phyloP scores from a whole-genome alignment of 2,329 filamentous ascomycete genomes.

The Macroventuria anomochaeta region DNA sequence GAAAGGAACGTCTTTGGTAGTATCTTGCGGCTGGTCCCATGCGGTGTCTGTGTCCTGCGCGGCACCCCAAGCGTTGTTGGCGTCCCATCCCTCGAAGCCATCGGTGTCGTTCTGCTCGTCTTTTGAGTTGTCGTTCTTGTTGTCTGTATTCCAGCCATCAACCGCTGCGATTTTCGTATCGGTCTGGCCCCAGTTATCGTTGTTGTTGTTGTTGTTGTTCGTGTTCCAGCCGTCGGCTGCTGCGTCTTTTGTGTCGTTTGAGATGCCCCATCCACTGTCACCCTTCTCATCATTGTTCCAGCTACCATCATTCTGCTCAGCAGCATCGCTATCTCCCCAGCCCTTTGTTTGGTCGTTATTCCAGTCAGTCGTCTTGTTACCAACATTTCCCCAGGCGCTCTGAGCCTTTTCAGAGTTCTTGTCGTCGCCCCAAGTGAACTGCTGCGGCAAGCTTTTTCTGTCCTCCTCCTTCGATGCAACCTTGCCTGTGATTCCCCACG shows the following conservation, averaged over 20 bases:
- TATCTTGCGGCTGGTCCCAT: not conserved
- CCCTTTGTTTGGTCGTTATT: not conserved
- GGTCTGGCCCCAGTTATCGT: too few relatives aligned
- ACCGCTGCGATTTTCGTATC: not conserved
- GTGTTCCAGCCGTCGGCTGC: too few relatives aligned
- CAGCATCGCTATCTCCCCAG: not conserved
- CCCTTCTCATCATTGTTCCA: not conserved
- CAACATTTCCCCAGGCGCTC: not conserved
- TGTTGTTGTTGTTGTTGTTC: too few relatives aligned
- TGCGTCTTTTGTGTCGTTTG: not conserved
- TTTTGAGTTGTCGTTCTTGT: not conserved
- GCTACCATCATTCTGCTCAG: not conserved
- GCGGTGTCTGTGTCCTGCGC: not conserved
- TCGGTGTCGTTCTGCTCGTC: not conserved
- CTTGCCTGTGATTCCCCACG: constrained; percentile 11
- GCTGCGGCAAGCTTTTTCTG: not conserved
- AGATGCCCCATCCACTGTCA: not conserved
- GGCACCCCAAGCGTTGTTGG: not conserved
- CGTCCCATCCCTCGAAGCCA: not conserved
- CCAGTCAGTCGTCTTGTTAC: not conserved
- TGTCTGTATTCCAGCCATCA: not conserved
- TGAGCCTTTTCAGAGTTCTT: not conserved
- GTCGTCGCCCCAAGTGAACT: not conserved
- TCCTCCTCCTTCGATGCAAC: not conserved
- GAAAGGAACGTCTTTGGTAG: not conserved